Evolutionary conservation across 176 grass and related monocot species (phyloP), one percentile per base, ranked within the genome.

Genomic region (Lolium rigidum): DNA sequence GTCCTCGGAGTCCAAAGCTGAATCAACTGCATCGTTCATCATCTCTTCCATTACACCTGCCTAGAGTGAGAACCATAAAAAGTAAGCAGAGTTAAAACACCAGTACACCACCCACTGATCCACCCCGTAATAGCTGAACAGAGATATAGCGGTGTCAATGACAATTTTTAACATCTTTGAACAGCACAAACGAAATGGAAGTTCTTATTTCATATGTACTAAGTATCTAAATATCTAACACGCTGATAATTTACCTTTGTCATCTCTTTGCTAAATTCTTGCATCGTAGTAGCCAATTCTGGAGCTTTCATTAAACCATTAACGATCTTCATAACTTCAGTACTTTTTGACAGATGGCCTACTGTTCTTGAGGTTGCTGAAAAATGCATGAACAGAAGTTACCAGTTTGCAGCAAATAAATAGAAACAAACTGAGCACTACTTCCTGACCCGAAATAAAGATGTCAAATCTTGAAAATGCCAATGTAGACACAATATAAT

Each of bases 211-310:
- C 20, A 9, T 46, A 72, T 55, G 69, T 10, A 66, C 12, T 62
- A 49, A 7, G 26, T 35, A 35, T 35, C 41, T 6, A 43, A 43
- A 43, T 74, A 60, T 83, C 4, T 44, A 28, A 79, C 25, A 4
- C 65, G 52, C 11, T 77, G 7, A 60, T 41, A 63, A 79, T 28
- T 69, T 95, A 95, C 95, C 91, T 95, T 98, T 71, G 91, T 95
- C 95, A 98, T 95, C 87, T 98, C 93, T 86, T 91, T 98, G 82
- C 86, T 90, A 82, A 95, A 98, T 90, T 98, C 91, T 92, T 92
- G 91, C 95, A 98, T 95, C 1, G 95, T 95, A 66, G 58, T 67
- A 74, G 95, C 91, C 88, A 98, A 60, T 85, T 93, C 95, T 83
- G 95, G 95, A 87, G 95, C 95, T 87, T 98, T 98, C 90, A 95